A percentile compares a stretch with the other conserved stretches of the same genome.
These are phyloP conservation scores for Linum tenue DNA, from an alignment of 345 rosid species.

Conservation along the genomic window DNA sequence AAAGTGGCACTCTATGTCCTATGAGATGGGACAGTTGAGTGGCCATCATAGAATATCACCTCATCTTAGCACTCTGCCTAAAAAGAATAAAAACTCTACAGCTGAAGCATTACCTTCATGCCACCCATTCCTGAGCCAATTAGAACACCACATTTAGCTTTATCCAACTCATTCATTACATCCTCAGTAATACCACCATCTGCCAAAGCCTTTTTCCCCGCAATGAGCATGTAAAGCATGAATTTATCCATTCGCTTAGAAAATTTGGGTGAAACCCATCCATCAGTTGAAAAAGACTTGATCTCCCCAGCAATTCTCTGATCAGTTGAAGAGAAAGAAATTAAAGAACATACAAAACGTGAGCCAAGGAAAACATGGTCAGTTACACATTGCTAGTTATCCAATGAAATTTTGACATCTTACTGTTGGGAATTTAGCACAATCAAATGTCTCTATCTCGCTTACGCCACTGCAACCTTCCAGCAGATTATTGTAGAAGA, in stretches of 20 bases:
- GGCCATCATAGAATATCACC: neutral
- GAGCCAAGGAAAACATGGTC: neutral
- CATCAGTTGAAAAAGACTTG: slow-evolving; percentile 71
- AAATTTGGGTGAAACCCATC: slow-evolving; percentile 79
- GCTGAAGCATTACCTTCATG: slow-evolving; percentile 53
- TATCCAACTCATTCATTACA: slow-evolving; percentile 66
- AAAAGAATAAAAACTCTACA: neutral
- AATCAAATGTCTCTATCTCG: slow-evolving; percentile 80
- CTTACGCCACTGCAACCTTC: slow-evolving; percentile 83
- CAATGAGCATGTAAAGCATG: slow-evolving; percentile 89
- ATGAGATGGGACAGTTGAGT: too few relatives aligned
- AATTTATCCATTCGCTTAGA: slow-evolving; percentile 91
- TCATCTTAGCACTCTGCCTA: neutral
- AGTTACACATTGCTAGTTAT: too few relatives aligned
- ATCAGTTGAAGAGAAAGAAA: neutral
- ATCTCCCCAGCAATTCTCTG: slow-evolving; percentile 97
- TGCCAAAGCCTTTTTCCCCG: slow-evolving; percentile 90
- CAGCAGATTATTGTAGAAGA: slow-evolving; percentile 76
- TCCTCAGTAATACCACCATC: slow-evolving; percentile 81
- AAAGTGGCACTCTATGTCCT: neutral
- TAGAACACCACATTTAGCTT: slow-evolving; percentile 77
- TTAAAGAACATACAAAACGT: slow-evolving; percentile 2
- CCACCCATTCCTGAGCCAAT: slow-evolving; percentile 96
- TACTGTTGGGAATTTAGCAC: slow-evolving; percentile 75
- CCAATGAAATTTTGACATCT: neutral